Evolutionary conservation across 306 rosid species (phyloP), one percentile per base, ranked within the genome.

Genomic region (Erythrophleum fordii): DNA sequence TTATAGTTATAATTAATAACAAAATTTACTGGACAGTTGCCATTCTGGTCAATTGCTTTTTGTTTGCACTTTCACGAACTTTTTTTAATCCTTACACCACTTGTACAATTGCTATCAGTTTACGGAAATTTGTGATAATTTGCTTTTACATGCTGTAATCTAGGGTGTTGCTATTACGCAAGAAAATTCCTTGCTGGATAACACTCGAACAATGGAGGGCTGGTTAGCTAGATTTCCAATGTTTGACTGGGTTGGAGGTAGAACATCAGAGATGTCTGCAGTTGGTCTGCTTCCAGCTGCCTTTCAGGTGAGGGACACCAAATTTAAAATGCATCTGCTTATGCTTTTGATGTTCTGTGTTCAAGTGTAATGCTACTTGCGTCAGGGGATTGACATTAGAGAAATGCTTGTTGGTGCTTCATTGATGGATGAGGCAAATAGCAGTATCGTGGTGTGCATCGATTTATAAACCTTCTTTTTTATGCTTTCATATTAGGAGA

Each of bases 251-350:
- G 98, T 94, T 67, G 98, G 98, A 84, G 97, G 98, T 65, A 87
- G 98, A 78, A 94, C 97, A 16, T 94, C 97, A 1, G 97, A 85
- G 81, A 94, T 94, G 98, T 94, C 98, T 70, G 98, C 98, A 11
- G 98, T 94, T 71, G 98, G 98, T 82, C 94, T 94, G 84, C 98
- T 94, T 91, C 97, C 98, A 59, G 98, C 98, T 48, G 98, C 98
- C 37, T 96, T 94, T 79, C 98, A 94, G 97, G 98, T 92, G 60
- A 49, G 80, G 81, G 62, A 31, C 6, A 70, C 34, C 79, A 16
- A 76, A 81, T 73, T 23, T 71, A 64, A 80, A 69, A 68, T 62
- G 58, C 64, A 37, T 66, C 51, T 35, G 22, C 68, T 78, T 17
- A 11, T 81, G n/a, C 8, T 10, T 77, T 53, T 73, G 51, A n/a